Conservation (phyloP, 2,329 filamentous ascomycete genomes). For the Claviceps purpurea region DNA sequence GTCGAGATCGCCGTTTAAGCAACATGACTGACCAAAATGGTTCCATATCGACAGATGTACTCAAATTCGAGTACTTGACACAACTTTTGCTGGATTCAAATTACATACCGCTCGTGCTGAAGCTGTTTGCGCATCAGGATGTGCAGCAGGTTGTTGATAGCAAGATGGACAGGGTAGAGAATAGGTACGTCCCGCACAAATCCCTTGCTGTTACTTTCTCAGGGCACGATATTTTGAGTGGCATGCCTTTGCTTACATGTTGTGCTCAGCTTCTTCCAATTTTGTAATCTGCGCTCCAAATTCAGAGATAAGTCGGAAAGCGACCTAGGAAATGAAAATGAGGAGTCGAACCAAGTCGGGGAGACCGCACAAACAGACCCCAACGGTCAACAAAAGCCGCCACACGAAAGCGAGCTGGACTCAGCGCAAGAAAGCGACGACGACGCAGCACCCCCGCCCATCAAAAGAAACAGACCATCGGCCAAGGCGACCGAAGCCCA, state of each 20-base stretch:
- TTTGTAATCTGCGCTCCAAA: conserved; percentile 61
- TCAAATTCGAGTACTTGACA: conserved; percentile 93
- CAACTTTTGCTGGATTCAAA: conserved; percentile 90
- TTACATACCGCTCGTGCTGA: conserved; percentile 82
- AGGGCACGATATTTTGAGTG: background rate
- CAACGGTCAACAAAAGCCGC: conserved; percentile 16
- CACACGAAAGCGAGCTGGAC: background rate
- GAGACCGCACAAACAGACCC: conserved; percentile 15
- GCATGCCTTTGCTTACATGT: background rate
- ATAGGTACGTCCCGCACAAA: conserved; percentile 44
- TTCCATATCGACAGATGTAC: conserved; percentile 46
- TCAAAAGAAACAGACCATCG: conserved; percentile 41
- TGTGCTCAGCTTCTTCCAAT: conserved; percentile 65
- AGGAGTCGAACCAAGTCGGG: conserved; percentile 10
- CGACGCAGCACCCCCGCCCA: conserved; percentile 76
- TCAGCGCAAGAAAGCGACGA: conserved; percentile 26
- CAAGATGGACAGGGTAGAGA: conserved; percentile 67
- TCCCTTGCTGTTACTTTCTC: too few species aligned
- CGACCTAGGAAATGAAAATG: conserved; percentile 15
- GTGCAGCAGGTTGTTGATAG: conserved; percentile 82
- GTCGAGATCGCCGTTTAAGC: background rate
- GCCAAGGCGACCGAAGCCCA: conserved; percentile 15
- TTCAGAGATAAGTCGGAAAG: conserved; percentile 22
- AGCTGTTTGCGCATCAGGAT: conserved; percentile 89
- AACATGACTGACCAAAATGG: background rate